A percentile compares a stretch with the other conserved stretches of the same genome.
Evolutionary conservation across 106 monocot species (phyloP).

Genomic region (Posidonia australis): DNA sequence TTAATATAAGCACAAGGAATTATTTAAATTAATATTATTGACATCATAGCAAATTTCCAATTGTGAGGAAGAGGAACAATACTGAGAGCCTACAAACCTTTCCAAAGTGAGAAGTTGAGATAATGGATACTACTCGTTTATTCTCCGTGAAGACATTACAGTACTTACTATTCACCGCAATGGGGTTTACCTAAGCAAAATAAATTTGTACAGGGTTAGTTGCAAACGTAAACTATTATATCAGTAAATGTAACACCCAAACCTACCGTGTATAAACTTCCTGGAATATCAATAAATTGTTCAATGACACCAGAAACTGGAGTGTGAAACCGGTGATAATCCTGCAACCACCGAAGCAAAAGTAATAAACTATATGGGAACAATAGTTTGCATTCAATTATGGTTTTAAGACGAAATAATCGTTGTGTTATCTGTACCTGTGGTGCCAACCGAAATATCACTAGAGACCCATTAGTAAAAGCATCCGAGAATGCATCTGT

Average conservation of each 20-base stretch:
- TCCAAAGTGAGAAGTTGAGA: conserved; percentile 23
- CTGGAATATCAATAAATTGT: conserved; percentile 24
- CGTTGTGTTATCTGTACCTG: conserved; percentile 1
- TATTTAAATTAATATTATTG: too few relatives aligned
- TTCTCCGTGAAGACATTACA: conserved; percentile 35
- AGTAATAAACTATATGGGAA: neutral
- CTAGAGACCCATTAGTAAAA: conserved; percentile 20
- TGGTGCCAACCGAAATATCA: conserved; percentile 28
- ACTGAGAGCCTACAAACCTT: conserved; percentile 14
- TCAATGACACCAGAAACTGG: conserved; percentile 23
- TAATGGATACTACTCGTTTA: conserved; percentile 19
- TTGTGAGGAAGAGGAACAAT: too few relatives aligned
- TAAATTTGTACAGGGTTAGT: neutral
- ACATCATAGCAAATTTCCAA: too few relatives aligned
- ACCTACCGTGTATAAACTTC: conserved; percentile 24
- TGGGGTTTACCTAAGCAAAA: conserved; percentile 22
- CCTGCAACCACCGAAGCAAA: conserved; percentile 9
- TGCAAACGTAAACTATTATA: neutral
- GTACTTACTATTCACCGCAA: conserved; percentile 31
- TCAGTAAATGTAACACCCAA: neutral
- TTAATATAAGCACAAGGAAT: too few relatives aligned
- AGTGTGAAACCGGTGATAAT: conserved; percentile 32
- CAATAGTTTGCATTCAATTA: neutral
- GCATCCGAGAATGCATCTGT: neutral
- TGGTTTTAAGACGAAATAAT: neutral